Evolutionary conservation across 192 early-diverging fungal genomes (phyloP).

Genomic region (Endogone sp.): DNA sequence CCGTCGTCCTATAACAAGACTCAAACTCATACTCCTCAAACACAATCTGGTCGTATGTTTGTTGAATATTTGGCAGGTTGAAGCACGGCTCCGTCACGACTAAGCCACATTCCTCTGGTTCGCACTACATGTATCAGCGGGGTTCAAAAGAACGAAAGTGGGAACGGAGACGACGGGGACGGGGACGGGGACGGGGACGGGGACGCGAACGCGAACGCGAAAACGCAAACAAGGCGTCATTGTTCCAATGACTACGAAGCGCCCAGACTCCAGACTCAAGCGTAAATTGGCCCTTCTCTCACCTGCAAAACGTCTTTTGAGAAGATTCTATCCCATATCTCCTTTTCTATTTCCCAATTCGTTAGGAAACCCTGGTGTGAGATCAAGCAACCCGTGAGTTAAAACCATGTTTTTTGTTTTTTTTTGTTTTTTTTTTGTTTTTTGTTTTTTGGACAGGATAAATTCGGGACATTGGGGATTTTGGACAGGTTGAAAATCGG

Average conservation of each 20-base stretch:
- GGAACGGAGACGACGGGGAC: no score
- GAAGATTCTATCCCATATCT: constrained; percentile 76
- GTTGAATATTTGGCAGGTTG: constrained; percentile 70
- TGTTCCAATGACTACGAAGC: no score
- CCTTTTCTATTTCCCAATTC: constrained; percentile 75
- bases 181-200: no score
- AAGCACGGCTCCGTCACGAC: constrained; percentile 76
- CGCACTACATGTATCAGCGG: constrained; percentile 23
- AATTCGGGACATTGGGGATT: not conserved
- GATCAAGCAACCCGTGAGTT: no score
- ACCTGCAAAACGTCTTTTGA: constrained; percentile 60
- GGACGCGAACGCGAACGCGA: constrained; percentile 53
- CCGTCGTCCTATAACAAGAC: constrained; percentile 36
- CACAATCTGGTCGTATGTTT: constrained; percentile 73
- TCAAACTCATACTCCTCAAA: constrained; percentile 84
- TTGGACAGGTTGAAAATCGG: no score
- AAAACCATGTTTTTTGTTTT: no score
- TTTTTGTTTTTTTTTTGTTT: no score
- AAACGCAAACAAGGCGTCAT: constrained; percentile 48
- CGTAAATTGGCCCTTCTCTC: constrained; percentile 33
- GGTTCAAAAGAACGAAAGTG: not conserved
- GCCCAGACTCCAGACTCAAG: no score
- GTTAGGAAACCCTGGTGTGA: constrained; percentile 58
- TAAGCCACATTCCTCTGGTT: constrained; percentile 56
- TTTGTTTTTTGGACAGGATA: not conserved